phyloP scores from a whole-genome alignment of 2,329 filamentous ascomycete species.

The Trichoderma brevicompactum region DNA sequence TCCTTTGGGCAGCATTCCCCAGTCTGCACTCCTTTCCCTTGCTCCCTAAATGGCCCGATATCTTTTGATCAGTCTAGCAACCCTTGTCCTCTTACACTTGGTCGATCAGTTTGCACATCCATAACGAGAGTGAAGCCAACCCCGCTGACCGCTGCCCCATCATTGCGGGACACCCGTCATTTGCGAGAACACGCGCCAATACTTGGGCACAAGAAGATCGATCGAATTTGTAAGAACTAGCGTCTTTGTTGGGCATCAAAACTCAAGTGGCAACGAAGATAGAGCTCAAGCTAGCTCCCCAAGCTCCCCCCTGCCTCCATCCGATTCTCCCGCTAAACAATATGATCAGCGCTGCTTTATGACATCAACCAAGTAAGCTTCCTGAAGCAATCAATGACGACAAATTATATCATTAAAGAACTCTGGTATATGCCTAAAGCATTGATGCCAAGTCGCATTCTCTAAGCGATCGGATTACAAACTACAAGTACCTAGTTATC shows the following conservation, averaged over 20 bases:
- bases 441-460: not conserved
- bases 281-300: not conserved
- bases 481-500: not conserved
- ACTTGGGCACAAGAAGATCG: not conserved
- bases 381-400: slow-evolving; percentile 3
- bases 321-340: not conserved
- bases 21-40: not conserved
- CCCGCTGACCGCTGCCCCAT: too few relatives aligned
- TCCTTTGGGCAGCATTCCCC: not conserved
- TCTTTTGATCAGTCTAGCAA: too few relatives aligned
- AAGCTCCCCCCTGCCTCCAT: not conserved
- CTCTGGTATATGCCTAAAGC: not conserved
- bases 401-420: not conserved
- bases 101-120: too few relatives aligned
- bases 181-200: not conserved
- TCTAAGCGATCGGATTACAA: not conserved
- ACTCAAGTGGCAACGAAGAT: not conserved
- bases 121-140: not conserved
- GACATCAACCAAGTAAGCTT: slow-evolving; percentile 1
- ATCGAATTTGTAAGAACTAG: not conserved
- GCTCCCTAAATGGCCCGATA: too few relatives aligned
- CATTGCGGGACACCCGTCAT: not conserved
- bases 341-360: slow-evolving; percentile 7
- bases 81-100: too few relatives aligned
- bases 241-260: not conserved